Conservation (phyloP, 1,139 yeast species). For the Zygosaccharomyces sapae region DNA sequence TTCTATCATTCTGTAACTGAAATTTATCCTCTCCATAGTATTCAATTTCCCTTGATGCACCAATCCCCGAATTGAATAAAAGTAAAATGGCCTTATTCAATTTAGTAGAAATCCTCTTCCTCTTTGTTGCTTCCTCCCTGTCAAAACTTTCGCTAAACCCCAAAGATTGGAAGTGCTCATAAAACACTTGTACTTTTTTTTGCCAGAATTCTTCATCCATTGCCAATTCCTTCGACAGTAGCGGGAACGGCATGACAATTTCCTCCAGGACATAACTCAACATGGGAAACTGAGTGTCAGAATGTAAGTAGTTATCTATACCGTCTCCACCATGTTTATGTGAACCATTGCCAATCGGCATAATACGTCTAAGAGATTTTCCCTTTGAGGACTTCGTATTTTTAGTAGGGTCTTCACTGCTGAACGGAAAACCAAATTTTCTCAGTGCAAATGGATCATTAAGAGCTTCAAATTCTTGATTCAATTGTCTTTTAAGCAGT, state of each 20-base stretch:
- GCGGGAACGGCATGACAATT: conserved; percentile 69
- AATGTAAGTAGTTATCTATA: conserved; percentile 7
- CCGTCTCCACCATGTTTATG: not conserved
- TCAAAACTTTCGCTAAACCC: conserved; percentile 69
- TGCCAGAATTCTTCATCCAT: conserved; percentile 68
- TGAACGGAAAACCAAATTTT: conserved; percentile 71
- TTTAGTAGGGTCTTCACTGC: conserved; percentile 35
- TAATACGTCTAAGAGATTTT: conserved; percentile 11
- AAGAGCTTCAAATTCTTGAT: conserved; percentile 56
- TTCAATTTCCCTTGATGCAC: conserved; percentile 53
- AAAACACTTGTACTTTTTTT: conserved; percentile 69
- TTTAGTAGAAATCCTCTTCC: conserved; percentile 59
- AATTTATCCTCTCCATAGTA: conserved; percentile 43
- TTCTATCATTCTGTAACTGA: conserved; percentile 27
- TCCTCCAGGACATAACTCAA: conserved; percentile 59
- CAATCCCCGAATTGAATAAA: conserved; percentile 71
- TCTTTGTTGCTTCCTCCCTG: conserved; percentile 66
- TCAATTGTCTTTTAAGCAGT: conserved; percentile 57
- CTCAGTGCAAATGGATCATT: conserved; percentile 58
- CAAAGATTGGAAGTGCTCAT: conserved; percentile 69
- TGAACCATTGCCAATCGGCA: conserved; percentile 1
- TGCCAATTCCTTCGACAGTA: conserved; percentile 47
- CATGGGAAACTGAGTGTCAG: conserved; percentile 52
- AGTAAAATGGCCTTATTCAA: conserved; percentile 58
- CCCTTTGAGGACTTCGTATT: conserved; percentile 5